Evolutionary conservation across 1,139 yeast genomes (phyloP).

Genomic region (Candida pseudocylindracea): DNA sequence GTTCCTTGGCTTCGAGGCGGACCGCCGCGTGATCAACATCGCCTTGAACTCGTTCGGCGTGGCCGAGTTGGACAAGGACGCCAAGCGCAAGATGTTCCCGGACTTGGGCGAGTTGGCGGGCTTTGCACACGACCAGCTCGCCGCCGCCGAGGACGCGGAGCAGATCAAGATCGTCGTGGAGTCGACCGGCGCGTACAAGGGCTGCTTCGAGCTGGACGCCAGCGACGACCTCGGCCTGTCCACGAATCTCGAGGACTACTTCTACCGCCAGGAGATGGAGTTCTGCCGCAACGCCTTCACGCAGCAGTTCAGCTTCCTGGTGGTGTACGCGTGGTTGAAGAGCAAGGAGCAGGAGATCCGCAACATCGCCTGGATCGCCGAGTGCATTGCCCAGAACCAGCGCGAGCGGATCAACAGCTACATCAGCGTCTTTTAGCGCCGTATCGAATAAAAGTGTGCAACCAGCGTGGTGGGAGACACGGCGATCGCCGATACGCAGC

Average conservation of each 20-base stretch:
- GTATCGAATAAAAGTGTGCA: too few species aligned
- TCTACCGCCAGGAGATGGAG: slow-evolving; percentile 81
- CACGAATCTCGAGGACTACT: slow-evolving; percentile 72
- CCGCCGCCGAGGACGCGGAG: slow-evolving; percentile 70
- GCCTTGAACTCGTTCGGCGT: slow-evolving; percentile 68
- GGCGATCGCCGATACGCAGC: too few species aligned
- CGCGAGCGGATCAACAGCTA: slow-evolving; percentile 63
- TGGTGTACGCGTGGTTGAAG: slow-evolving; percentile 93
- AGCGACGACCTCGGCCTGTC: slow-evolving; percentile 17
- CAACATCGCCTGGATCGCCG: slow-evolving; percentile 96
- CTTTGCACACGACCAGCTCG: slow-evolving; percentile 41
- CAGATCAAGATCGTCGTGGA: slow-evolving; percentile 56
- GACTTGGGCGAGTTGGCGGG: slow-evolving; percentile 66
- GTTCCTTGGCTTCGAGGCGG: slow-evolving; percentile 78
- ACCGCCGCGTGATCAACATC: slow-evolving; percentile 82
- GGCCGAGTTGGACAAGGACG: slow-evolving; percentile 52
- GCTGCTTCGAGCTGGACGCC: slow-evolving; percentile 34
- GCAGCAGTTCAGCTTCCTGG: slow-evolving; percentile 80
- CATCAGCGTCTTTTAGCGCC: slow-evolving; percentile 36
- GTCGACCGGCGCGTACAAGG: slow-evolving; percentile 50
- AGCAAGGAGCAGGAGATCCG: slow-evolving; percentile 92
- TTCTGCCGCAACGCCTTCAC: slow-evolving; percentile 85
- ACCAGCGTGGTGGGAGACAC: too few species aligned
- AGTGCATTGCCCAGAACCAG: slow-evolving; percentile 82
- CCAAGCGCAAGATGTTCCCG: slow-evolving; percentile 54